Evolutionary conservation across 768 basidiomycete species (phyloP).

Genomic region (Amanita rimosa): DNA sequence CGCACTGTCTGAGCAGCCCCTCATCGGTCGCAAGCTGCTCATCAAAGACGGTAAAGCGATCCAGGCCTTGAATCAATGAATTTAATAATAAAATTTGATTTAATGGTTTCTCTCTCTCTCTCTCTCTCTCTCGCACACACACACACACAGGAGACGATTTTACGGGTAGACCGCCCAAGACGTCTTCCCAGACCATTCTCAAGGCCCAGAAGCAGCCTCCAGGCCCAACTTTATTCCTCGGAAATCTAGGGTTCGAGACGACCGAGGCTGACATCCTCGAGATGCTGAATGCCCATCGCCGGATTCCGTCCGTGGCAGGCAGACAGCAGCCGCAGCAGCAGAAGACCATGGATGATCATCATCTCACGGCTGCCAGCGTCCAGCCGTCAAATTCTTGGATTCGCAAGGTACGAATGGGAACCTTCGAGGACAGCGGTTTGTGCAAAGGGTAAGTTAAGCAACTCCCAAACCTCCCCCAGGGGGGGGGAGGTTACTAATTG

Average conservation of each 20-base stretch:
- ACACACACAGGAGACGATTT: constrained; percentile 72
- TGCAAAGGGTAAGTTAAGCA: constrained; percentile 97
- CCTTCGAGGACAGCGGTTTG: constrained; percentile 89
- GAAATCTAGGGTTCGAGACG: constrained; percentile 87
- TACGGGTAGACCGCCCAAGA: constrained; percentile 44
- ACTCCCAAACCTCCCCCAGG: too few species aligned
- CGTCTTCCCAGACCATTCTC: constrained; percentile 63
- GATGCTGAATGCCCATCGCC: constrained; percentile 66
- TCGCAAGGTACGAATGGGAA: constrained; percentile 84
- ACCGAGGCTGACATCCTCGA: constrained; percentile 67
- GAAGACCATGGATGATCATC: constrained; percentile 7
- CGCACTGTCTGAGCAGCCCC: constrained; percentile 64
- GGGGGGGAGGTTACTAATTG: too few species aligned
- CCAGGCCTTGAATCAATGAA: constrained; percentile 16
- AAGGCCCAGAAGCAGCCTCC: constrained; percentile 71
- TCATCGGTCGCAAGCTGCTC: constrained; percentile 79
- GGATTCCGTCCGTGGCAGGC: constrained; percentile 16
- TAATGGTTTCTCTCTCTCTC: too few species aligned
- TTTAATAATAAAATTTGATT: too few species aligned
- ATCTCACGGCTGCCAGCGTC: constrained; percentile 9
- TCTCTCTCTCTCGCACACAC: too few species aligned
- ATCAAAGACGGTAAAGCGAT: constrained; percentile 74
- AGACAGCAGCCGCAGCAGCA: constrained; percentile 11
- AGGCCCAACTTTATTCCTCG: constrained; percentile 81
- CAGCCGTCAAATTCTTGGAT: constrained; percentile 35